Evolutionary conservation across 2,329 filamentous ascomycete genomes (phyloP), one percentile per base, ranked within the genome.

Genomic region (Pleomassaria siparia): DNA sequence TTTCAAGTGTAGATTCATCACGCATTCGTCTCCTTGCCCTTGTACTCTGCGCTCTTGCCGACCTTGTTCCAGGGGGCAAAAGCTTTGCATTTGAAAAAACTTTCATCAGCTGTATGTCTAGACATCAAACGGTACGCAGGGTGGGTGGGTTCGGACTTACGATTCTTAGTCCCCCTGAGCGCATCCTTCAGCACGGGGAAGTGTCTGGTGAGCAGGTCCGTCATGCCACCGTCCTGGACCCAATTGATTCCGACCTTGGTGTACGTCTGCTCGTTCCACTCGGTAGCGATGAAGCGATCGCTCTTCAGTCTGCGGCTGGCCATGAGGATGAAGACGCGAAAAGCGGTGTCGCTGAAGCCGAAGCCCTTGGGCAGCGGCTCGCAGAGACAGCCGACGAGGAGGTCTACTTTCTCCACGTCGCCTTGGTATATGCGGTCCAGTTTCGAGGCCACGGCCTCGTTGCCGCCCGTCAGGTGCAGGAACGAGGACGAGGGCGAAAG

Each of bases 331-430:
- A 76, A 76, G 1, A 77, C 62, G 0, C 74, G 58, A 51, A 78
- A 77, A 2, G 75, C 74, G 2, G 75, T 78, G 43, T 78, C 75
- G 50, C 70, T 74, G 55, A 78, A 77, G 0, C 74, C 75, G 42
- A 77, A 78, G 0, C 75, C 75, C 25, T 70, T 59, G 4, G 73
- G 72, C 5, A 77, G 45, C 0, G 73, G 73, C 54, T 78, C 75
- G 36, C 68, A 64, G 25, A 72, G 70, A 24, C 64, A 73, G 0
- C 74, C 75, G 1, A 77, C 67, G 1, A 77, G 59, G 1, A 70
- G 53, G 46, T 77, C 75, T 0, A 77, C 72, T 11, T 62, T 62
- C 30, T 74, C 69, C 16, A 78, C 62, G n/a, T 77, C 65, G 2
- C 63, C 64, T 2, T 62, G 56, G 55, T 78, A 77, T 1, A 73